Base-by-base conservation (phyloP, 2,329 filamentous ascomycete genomes). In the Amylocarpus encephaloides region DNA sequence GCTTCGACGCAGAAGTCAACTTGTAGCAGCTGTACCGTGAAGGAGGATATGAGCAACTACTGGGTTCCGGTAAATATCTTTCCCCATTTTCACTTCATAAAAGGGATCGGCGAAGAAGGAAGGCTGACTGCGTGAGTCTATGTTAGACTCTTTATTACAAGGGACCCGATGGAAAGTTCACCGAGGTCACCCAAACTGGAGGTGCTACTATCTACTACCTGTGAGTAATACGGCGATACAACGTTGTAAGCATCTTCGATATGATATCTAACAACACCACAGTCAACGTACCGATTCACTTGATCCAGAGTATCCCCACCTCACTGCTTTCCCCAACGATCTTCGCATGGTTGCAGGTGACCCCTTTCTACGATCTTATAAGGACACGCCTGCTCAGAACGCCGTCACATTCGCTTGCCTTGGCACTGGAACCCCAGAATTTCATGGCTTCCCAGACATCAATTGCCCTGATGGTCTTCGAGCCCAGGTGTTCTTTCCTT, bases 301-400 rank as follows among this genome's bases (percentile, higher is more conserved):
- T 2, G 69, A 70, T 40, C 64, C 66, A 5, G 61, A 66, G 36
- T 66, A 70, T 54, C 64, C 69, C 15, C 72, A 76, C 44, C 70
- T 82, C 5, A 66, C 73, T 29, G 76, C 80, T 2, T 85, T 83
- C 59, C 83, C 81, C 0, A 64, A 72, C 15, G 79, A 74, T 46
- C 81, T 86, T 59, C 78, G 80, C 46, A 86, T 87, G 80, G 47
- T 86, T 30, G 79, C 81, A 5, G 83, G 83, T 32, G 72, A 82
- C 57, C 70, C 77, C 1, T 68, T 63, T 51, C 70, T 72, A 55
- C 75, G 80, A 53, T 74, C 73, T 49, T 76, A 70, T 60, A 71
- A 69, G 38, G 59, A 66, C 38, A 69, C 70, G 39, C 67, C 70
- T 1, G 72, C 73, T 46, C 70, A 78, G 48, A 60, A 64, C 33